Conservation (phyloP, 768 basidiomycete species). For the Tubosaeta brunneosetosa region DNA sequence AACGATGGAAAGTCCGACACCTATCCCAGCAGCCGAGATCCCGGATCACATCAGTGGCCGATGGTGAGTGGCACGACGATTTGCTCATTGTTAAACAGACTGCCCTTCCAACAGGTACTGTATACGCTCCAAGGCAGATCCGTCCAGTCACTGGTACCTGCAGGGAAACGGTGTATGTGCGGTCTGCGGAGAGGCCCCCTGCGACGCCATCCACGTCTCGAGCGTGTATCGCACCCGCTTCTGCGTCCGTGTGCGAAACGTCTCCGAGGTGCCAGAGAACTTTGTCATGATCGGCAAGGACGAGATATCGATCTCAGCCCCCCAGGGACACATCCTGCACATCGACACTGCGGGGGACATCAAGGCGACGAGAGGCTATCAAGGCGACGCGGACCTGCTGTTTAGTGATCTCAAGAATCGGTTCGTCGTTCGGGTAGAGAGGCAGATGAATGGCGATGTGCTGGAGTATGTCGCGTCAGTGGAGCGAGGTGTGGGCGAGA, state of each 20-base stretch:
- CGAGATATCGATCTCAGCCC: not conserved
- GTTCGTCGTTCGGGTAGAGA: not conserved
- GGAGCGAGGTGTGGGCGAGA: not conserved
- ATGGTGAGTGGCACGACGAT: not conserved
- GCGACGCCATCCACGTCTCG: not conserved
- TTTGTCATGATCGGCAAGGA: constrained; percentile 2
- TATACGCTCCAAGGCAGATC: not conserved
- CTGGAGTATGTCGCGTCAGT: not conserved
- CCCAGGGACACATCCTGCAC: not conserved
- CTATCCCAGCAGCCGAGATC: not conserved
- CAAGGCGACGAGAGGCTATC: not conserved
- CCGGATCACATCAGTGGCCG: constrained; percentile 2
- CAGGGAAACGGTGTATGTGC: not conserved
- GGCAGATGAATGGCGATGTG: not conserved
- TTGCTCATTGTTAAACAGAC: not conserved
- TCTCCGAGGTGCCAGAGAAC: not conserved
- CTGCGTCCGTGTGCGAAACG: not conserved
- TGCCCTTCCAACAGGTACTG: not conserved
- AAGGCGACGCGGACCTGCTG: not conserved
- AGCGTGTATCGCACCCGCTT: not conserved
- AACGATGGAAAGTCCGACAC: not conserved
- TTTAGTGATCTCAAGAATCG: not conserved
- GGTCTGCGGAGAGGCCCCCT: not conserved
- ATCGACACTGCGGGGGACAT: not conserved
- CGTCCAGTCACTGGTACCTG: constrained; percentile 1